Conservation (phyloP, 2,329 filamentous ascomycete species). For the Neospermospora avenae region DNA sequence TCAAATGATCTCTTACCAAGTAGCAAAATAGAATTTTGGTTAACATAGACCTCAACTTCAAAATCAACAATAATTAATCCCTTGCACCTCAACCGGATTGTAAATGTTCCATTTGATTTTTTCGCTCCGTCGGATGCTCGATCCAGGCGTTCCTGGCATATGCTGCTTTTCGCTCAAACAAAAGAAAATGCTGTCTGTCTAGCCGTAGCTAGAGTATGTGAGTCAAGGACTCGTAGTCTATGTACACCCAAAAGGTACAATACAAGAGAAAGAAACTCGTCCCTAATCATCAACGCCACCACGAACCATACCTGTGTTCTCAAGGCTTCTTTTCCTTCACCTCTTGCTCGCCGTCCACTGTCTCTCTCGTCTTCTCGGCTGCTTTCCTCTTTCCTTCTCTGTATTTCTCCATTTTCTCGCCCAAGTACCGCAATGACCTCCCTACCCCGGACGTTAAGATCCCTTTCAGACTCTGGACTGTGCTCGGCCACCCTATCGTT, state of each 20-base stretch:
- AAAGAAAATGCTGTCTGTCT: constrained; percentile 13
- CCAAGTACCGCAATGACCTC: constrained; percentile 70
- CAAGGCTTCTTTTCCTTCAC: constrained; percentile 1
- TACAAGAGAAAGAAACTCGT: constrained; percentile 15
- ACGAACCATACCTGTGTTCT: background rate
- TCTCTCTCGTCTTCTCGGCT: constrained; percentile 15
- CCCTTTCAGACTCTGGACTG: constrained; percentile 82
- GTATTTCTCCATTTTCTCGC: constrained; percentile 75
- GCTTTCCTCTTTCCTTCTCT: constrained; percentile 33
- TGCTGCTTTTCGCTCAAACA: constrained; percentile 7
- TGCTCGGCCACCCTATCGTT: constrained; percentile 91
- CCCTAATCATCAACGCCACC: background rate
- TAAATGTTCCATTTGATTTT: too few relatives aligned
- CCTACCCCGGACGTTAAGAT: constrained; percentile 71
- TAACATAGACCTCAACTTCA: too few relatives aligned
- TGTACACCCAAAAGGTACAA: constrained; percentile 15
- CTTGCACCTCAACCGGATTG: too few relatives aligned
- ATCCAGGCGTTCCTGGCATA: background rate
- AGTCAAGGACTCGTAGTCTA: constrained; percentile 5
- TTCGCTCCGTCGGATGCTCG: too few relatives aligned
- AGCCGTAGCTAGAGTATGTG: constrained; percentile 7
- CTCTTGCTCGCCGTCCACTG: constrained; percentile 12
- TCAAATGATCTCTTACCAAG: too few relatives aligned
- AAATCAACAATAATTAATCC: too few relatives aligned
- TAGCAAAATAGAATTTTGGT: too few relatives aligned